Conservation (phyloP, 257 asterid species). For the Solanum pennellii region DNA sequence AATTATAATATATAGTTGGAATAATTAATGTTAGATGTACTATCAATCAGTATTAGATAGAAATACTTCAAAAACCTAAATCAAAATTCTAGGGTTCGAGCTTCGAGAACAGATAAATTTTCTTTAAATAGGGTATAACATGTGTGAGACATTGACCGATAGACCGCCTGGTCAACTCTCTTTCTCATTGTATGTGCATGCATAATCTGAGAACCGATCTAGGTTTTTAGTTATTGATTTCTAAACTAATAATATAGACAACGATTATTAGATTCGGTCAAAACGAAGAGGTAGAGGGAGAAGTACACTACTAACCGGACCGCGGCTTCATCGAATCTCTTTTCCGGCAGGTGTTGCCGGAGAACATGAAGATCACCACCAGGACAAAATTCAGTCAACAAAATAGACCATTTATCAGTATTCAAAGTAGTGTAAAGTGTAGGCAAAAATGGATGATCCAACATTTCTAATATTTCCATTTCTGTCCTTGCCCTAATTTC, state of each 20-base stretch:
- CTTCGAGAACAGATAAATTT: rapidly evolving
- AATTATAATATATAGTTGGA: background rate
- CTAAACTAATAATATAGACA: no score
- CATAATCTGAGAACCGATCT: no score
- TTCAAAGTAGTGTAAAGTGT: conserved; percentile 52
- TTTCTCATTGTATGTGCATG: no score
- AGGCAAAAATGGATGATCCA: conserved; percentile 87
- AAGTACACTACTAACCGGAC: conserved; percentile 55
- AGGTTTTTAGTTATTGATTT: no score
- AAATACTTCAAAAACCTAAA: background rate
- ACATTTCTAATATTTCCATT: conserved; percentile 55
- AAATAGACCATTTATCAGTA: conserved; percentile 51
- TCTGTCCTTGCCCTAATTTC: conserved; percentile 61
- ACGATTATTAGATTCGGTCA: no score
- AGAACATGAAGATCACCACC: conserved; percentile 82
- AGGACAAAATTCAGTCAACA: conserved; percentile 67
- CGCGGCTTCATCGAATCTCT: conserved; percentile 40
- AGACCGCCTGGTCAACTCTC: no score
- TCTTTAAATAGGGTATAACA: rapidly evolving
- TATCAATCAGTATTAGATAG: background rate
- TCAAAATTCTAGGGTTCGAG: background rate
- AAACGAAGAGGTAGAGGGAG: background rate
- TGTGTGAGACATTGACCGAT: no score
- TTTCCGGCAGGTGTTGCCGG: conserved; percentile 58
- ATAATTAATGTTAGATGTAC: background rate